phyloP scores from a whole-genome alignment of 1,139 yeast genomes.

The Suhomyces guaymorum region DNA sequence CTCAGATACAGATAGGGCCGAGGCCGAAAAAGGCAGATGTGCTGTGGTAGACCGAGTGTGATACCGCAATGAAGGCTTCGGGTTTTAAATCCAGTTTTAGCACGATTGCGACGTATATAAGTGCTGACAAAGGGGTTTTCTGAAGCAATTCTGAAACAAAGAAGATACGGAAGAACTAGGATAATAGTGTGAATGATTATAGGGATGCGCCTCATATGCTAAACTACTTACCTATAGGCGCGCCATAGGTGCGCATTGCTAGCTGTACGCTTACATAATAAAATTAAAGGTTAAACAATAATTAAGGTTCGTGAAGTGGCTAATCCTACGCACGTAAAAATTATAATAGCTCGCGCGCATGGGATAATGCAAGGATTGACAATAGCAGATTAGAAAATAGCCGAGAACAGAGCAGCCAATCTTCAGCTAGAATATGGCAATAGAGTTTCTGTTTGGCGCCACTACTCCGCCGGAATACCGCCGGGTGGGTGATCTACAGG shows the following conservation, averaged over 20 bases:
- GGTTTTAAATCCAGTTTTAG: no score
- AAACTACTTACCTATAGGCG: background rate
- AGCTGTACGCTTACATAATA: conserved; percentile 8
- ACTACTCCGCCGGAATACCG: no score
- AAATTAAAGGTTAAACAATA: conserved; percentile 1
- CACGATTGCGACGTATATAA: no score
- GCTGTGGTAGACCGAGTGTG: no score
- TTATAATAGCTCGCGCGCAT: conserved; percentile 3
- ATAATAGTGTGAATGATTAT: background rate
- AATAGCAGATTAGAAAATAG: conserved; percentile 1
- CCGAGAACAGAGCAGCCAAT: no score
- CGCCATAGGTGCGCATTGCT: conserved; percentile 1
- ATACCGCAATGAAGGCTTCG: no score
- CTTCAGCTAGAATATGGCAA: no score
- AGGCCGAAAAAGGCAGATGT: no score
- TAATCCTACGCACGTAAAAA: conserved; percentile 2
- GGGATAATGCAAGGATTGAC: conserved; percentile 1
- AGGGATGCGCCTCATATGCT: conserved; percentile 7
- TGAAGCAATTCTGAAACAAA: background rate
- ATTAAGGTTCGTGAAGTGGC: conserved; percentile 7
- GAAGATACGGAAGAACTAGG: background rate
- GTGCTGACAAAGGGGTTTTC: background rate
- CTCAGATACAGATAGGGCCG: no score
- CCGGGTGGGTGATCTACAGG: no score
- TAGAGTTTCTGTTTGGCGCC: no score